phyloP scores from a whole-genome alignment of 1,284 basidiomycete species.

The Ustilago sp. region DNA sequence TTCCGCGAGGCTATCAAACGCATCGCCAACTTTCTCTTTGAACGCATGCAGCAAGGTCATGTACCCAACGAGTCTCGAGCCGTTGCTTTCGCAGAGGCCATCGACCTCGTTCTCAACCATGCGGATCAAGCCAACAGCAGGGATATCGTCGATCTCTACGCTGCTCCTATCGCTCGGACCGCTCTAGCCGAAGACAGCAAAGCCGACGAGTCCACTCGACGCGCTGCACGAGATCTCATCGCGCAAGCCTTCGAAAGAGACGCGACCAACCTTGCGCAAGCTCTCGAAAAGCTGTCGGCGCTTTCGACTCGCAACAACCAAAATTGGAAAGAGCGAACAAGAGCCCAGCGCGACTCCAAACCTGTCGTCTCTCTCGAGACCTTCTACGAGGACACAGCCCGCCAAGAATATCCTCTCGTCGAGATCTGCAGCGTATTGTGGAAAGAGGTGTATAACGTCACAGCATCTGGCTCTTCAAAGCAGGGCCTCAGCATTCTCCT shows the following conservation, averaged over 20 bases:
- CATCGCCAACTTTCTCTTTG: conserved; percentile 61
- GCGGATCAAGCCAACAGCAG: conserved; percentile 45
- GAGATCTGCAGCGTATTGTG: conserved; percentile 52
- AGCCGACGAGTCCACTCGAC: conserved; percentile 25
- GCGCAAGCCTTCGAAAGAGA: conserved; percentile 47
- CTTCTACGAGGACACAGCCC: conserved; percentile 31
- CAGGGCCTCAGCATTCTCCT: conserved; percentile 47
- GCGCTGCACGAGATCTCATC: conserved; percentile 47
- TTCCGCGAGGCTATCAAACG: conserved; percentile 60
- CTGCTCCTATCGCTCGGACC: conserved; percentile 45
- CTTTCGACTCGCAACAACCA: conserved; percentile 30
- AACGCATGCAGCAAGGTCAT: conserved; percentile 61
- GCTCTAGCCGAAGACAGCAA: conserved; percentile 35
- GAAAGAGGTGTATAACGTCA: conserved; percentile 46
- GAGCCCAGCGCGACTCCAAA: conserved; percentile 29
- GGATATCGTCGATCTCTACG: conserved; percentile 59
- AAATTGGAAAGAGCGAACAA: conserved; percentile 29
- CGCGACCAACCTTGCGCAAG: conserved; percentile 24
- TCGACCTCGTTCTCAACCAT: conserved; percentile 39
- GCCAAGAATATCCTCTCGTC: conserved; percentile 29
- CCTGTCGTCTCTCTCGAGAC: conserved; percentile 12
- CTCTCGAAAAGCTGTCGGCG: conserved; percentile 33
- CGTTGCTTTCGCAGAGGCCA: conserved; percentile 42
- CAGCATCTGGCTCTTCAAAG: conserved; percentile 13
- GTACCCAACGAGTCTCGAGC: conserved; percentile 39